These are phyloP conservation scores for Arthromyces matolae DNA, from an alignment of 768 basidiomycete species.

Conservation along the genomic window DNA sequence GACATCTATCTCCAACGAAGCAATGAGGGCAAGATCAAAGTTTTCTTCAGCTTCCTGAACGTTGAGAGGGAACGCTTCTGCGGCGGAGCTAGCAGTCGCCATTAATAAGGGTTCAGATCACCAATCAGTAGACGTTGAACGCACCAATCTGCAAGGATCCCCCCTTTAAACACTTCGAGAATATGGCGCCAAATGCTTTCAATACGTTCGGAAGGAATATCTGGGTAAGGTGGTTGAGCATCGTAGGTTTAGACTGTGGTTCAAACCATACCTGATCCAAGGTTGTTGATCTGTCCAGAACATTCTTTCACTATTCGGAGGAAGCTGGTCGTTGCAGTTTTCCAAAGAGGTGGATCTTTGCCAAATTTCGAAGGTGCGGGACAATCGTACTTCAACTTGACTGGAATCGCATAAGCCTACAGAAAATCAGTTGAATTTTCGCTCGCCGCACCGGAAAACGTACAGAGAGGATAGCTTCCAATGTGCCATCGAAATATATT, in stretches of 20 bases:
- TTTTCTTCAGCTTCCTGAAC: constrained; percentile 77
- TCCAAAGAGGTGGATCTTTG: constrained; percentile 88
- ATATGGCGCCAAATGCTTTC: constrained; percentile 86
- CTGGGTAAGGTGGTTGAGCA: constrained; percentile 26
- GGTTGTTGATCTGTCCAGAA: constrained; percentile 43
- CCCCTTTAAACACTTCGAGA: constrained; percentile 77
- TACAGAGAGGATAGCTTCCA: constrained; percentile 81
- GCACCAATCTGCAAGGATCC: constrained; percentile 82
- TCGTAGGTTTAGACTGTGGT: neutral
- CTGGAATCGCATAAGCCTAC: constrained; percentile 84
- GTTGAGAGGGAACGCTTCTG: constrained; percentile 55
- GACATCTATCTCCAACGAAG: constrained; percentile 75
- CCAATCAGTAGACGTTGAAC: neutral
- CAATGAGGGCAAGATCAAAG: constrained; percentile 79
- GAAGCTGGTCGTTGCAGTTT: constrained; percentile 84
- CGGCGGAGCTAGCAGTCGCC: constrained; percentile 42
- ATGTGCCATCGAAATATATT: constrained; percentile 76
- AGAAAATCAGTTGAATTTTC: neutral
- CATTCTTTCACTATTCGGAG: constrained; percentile 71
- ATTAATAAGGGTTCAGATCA: neutral
- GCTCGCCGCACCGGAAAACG: constrained; percentile 19
- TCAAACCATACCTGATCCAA: constrained; percentile 43
- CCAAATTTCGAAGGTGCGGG: constrained; percentile 86
- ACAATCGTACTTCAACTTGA: constrained; percentile 94
- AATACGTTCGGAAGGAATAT: constrained; percentile 56